Base-by-base conservation (phyloP, 1,284 basidiomycete species). In the Phellopilus nigrolimitatus region DNA sequence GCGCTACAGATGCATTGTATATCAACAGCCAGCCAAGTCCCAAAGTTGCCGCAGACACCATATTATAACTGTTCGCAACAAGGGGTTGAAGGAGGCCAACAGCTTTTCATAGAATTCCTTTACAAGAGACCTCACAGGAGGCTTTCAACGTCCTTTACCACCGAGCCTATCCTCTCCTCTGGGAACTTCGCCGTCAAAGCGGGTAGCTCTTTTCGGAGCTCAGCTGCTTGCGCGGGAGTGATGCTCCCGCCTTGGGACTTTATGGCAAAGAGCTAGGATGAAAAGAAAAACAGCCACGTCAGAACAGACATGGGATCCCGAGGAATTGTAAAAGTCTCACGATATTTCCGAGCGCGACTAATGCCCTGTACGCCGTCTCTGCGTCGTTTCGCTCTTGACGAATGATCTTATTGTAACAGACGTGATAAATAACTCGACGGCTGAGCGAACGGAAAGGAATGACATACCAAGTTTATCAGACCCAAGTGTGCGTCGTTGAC, bases 321-420 rank as follows among this genome's bases (percentile, higher is more conserved):
- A 49, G 19, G 19, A 39, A 39, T 49, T 34, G 28, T 30, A 19
- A 6, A 34, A 31, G 15, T 71, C 82, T 62, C 55, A 92, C 90
- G 41, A 89, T 67, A 65, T 99, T 98, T 27, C 95, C 95, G 2
- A 97, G 72, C 0, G 88, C 94, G 12, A 97, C 88, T 5, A 91
- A 68, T 1, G 86, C 75, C 24, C 95, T 83, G 66, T 98, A 98
- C 10, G 80, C 76, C 2, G 88, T 82, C 64, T 99, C 95, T 17
- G 81, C 73, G 55, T 99, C 95, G 13, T 70, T 69, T 37, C 67
- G 78, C 66, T 95, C 91, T 38, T 74, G 72, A 53, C 75, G 67
- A 17, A 93, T 66, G 12, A 89, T 72, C 82, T 87, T 60, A 31
- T 9, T 28, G 13, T 17, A 37, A 15, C n/a, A 37, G n/a, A 15